Conservation (phyloP, 768 basidiomycete genomes). For the Tylopilus felleus region DNA sequence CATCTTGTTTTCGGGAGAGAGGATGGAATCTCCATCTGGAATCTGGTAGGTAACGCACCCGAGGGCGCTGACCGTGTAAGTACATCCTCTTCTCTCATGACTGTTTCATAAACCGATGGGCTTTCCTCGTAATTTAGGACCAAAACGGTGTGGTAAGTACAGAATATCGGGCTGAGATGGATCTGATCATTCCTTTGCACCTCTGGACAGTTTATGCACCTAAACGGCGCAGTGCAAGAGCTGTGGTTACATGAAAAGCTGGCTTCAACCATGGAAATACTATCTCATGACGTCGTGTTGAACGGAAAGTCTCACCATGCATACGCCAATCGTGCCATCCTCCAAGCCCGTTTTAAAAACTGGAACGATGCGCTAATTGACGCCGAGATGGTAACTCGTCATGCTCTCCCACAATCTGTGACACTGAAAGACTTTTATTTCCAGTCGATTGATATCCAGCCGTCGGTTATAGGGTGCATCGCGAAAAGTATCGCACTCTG, state of each 20-base stretch:
- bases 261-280: background rate
- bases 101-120: background rate
- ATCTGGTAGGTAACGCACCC: background rate
- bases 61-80: background rate
- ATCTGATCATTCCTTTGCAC: background rate
- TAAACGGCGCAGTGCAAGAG: background rate
- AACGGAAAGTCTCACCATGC: constrained; percentile 1
- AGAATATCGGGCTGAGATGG: background rate
- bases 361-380: constrained; percentile 5
- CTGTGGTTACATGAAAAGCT: constrained; percentile 7
- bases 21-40: constrained; percentile 15
- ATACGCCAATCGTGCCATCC: constrained; percentile 10
- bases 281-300: constrained; percentile 9
- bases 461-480: constrained; percentile 16
- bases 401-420: background rate
- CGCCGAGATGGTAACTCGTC: constrained; percentile 11
- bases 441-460: constrained; percentile 9
- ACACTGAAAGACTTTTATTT: background rate
- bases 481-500: constrained; percentile 12
- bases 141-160: constrained; percentile 2
- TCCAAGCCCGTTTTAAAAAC: constrained; percentile 6
- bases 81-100: background rate
- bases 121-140: background rate
- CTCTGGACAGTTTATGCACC: constrained; percentile 11
- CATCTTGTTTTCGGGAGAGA: constrained; percentile 11